These are phyloP conservation scores for Colletotrichum salicis DNA, from an alignment of 2,329 filamentous ascomycete species.

Conservation along the genomic window DNA sequence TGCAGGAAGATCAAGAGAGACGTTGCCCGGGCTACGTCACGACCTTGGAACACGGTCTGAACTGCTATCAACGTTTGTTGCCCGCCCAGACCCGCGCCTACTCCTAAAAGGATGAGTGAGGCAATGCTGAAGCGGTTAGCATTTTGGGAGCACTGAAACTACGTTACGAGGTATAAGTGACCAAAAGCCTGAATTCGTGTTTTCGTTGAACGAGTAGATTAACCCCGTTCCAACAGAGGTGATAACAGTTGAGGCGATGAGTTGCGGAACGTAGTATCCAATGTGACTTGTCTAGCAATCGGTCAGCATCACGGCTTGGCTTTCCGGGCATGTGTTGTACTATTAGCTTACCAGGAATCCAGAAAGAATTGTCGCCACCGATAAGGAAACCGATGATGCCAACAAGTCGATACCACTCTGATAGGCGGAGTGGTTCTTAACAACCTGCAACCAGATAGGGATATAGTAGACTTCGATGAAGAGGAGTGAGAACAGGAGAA, in stretches of 20 bases:
- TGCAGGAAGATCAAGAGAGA: constrained; percentile 26
- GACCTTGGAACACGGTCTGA: constrained; percentile 27
- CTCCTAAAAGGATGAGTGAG: constrained; percentile 7
- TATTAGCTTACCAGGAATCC: not conserved
- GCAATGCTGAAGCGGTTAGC: constrained; percentile 9
- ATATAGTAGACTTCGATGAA: not conserved
- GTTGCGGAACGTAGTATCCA: constrained; percentile 36
- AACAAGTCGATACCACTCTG: constrained; percentile 46
- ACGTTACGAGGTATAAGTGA: not conserved
- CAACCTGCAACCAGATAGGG: constrained; percentile 1
- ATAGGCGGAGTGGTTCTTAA: not conserved
- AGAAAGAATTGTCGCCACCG: constrained; percentile 36
- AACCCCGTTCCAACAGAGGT: constrained; percentile 18
- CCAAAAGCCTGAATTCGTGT: constrained; percentile 24
- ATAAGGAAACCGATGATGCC: constrained; percentile 59
- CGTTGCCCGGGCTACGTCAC: constrained; percentile 29
- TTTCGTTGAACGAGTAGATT: constrained; percentile 13
- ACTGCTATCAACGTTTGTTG: constrained; percentile 28
- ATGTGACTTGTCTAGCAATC: constrained; percentile 6
- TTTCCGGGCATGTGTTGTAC: too few species aligned
- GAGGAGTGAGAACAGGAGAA: not conserved
- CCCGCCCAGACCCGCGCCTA: not conserved
- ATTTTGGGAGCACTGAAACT: not conserved
- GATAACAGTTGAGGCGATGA: constrained; percentile 30
- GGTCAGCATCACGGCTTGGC: not conserved